A percentile compares a stretch with the other conserved stretches of the same genome.
phyloP scores from a whole-genome alignment of 2,329 filamentous ascomycete genomes.

The Penicillium sp. region DNA sequence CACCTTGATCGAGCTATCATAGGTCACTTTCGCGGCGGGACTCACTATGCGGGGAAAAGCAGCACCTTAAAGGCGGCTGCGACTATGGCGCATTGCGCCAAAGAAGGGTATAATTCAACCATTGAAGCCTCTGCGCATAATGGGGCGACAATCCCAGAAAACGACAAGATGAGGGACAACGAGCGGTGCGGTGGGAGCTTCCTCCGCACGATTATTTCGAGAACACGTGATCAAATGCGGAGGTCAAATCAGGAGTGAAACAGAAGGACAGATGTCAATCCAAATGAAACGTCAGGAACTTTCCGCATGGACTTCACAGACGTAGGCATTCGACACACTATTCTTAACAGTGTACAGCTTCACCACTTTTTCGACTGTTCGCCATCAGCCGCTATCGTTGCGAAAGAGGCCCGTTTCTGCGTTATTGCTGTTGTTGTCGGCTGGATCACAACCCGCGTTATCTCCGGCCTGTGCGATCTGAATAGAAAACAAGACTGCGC shows the following conservation, averaged over 20 bases:
- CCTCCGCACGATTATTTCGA: constrained; percentile 12
- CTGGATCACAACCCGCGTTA: constrained; percentile 43
- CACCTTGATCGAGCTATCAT: not conserved
- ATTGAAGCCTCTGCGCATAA: constrained; percentile 51
- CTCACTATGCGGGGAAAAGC: constrained; percentile 24
- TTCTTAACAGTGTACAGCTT: constrained; percentile 47
- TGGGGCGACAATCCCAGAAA: constrained; percentile 11
- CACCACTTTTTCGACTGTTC: constrained; percentile 55
- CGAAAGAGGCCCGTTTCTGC: constrained; percentile 53
- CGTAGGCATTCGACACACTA: constrained; percentile 49
- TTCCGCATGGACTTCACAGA: constrained; percentile 43
- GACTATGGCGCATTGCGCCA: constrained; percentile 22
- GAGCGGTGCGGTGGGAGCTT: constrained; percentile 5
- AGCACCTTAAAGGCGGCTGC: constrained; percentile 22
- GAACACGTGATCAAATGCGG: constrained; percentile 23
- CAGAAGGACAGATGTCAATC: constrained; percentile 28
- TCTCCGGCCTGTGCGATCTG: constrained; percentile 34
- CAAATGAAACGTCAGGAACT: constrained; percentile 5
- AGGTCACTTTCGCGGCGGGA: not conserved
- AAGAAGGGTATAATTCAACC: constrained; percentile 77
- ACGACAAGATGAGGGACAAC: not conserved
- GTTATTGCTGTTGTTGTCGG: constrained; percentile 53
- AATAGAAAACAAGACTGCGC: constrained; percentile 16
- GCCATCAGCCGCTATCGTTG: constrained; percentile 50
- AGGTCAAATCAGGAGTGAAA: constrained; percentile 25